These are phyloP conservation scores for Amoebophrya sp. DNA, from an alignment of 169 alveolate genomes.

Conservation along the genomic window DNA sequence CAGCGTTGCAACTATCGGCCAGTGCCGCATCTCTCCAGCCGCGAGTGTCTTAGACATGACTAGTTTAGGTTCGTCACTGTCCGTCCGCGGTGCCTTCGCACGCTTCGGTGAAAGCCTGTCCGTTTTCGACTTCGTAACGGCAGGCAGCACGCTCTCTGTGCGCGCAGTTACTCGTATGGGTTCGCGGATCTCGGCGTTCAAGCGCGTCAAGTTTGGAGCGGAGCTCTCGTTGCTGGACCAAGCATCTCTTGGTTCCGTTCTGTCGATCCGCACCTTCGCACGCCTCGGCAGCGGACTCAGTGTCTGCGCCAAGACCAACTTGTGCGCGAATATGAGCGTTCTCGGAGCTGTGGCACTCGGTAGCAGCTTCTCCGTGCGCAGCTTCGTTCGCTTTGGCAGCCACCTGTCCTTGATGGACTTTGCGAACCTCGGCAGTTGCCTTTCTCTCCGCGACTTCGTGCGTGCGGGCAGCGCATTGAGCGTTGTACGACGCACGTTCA, in stretches of 20 bases:
- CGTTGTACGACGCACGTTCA: background rate
- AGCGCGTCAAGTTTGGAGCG: background rate
- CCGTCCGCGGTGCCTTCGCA: background rate
- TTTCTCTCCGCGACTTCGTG: conserved; percentile 21
- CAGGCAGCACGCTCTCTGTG: background rate
- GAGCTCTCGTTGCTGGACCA: background rate
- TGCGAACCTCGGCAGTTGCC: background rate
- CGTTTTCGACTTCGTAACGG: background rate
- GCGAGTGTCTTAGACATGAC: background rate
- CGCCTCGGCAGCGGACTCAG: conserved; percentile 30
- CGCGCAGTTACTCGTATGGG: conserved; percentile 20
- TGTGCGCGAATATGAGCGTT: background rate
- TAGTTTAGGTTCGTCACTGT: background rate
- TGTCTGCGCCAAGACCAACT: background rate
- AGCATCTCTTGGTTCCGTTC: background rate
- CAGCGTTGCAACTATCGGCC: background rate
- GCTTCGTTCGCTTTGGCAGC: conserved; percentile 8
- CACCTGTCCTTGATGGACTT: background rate
- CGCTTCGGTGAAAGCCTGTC: background rate
- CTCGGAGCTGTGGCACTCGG: background rate
- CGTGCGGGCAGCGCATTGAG: background rate
- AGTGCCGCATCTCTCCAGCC: background rate
- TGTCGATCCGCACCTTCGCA: conserved; percentile 23
- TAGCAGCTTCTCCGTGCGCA: background rate
- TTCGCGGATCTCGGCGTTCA: background rate